phyloP scores from a whole-genome alignment of 768 basidiomycete species.

The Exidia glandulosa region DNA sequence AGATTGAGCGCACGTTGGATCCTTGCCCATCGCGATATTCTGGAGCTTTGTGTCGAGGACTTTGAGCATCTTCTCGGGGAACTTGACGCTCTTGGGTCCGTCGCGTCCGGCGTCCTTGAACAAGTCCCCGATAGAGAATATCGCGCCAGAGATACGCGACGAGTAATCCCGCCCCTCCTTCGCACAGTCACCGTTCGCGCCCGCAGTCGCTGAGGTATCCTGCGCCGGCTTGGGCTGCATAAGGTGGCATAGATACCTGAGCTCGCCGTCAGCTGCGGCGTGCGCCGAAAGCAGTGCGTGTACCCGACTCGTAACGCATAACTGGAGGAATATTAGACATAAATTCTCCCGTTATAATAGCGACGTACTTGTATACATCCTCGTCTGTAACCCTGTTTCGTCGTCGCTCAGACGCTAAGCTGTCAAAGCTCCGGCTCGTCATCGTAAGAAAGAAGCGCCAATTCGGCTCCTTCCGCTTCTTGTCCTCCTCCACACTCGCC shows the following conservation, averaged over 20 bases:
- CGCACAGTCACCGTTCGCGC: constrained; percentile 15
- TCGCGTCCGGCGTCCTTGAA: constrained; percentile 63
- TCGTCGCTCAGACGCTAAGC: constrained; percentile 59
- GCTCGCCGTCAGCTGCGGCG: constrained; percentile 8
- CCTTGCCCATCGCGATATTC: constrained; percentile 88
- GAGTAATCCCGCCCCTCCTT: constrained; percentile 53
- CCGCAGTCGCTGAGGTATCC: constrained; percentile 1
- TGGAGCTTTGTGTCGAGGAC: constrained; percentile 82
- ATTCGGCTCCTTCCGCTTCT: neutral
- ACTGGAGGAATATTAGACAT: constrained; percentile 26
- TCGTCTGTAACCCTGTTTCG: constrained; percentile 75
- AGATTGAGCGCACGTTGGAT: constrained; percentile 56
- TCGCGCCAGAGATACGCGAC: constrained; percentile 51
- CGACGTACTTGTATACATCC: constrained; percentile 69
- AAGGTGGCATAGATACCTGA: constrained; percentile 62
- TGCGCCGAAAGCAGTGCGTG: constrained; percentile 9
- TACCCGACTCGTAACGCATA: constrained; percentile 79
- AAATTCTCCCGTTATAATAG: constrained; percentile 8
- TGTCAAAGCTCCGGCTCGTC: constrained; percentile 63
- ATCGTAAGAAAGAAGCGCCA: constrained; percentile 3
- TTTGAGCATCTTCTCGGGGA: constrained; percentile 89
- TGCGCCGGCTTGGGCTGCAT: constrained; percentile 29
- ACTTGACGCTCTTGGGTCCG: constrained; percentile 78
- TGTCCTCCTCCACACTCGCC: neutral
- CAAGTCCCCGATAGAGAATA: constrained; percentile 62